Evolutionary conservation across 2,329 filamentous ascomycete genomes (phyloP).

Genomic region (Trichoderma arundinaceum): DNA sequence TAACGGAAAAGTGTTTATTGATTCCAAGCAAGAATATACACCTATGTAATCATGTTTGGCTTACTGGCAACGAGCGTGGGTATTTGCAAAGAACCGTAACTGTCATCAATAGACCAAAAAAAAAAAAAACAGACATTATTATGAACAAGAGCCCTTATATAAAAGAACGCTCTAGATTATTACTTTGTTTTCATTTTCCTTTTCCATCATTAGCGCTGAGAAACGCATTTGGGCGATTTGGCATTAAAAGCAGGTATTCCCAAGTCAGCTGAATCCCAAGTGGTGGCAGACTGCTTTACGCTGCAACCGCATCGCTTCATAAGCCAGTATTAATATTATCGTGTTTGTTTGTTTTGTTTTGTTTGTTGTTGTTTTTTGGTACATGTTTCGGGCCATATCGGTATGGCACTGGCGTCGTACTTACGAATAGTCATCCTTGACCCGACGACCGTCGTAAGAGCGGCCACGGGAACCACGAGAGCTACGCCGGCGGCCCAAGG

Average conservation of each 20-base stretch:
- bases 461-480: slow-evolving; percentile 45
- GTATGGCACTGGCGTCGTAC: background rate
- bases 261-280: background rate
- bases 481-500: slow-evolving; percentile 37
- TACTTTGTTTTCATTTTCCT: background rate
- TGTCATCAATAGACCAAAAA: background rate
- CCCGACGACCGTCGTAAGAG: slow-evolving; percentile 57
- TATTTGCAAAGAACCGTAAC: background rate
- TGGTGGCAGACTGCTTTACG: background rate
- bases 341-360: background rate
- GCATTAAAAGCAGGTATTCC: background rate
- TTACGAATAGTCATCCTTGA: slow-evolving; percentile 73
- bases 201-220: background rate
- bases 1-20: background rate
- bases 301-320: background rate
- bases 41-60: background rate
- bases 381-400: background rate
- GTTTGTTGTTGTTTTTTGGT: background rate
- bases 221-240: background rate
- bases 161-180: no score
- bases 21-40: no score
- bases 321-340: background rate
- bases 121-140: background rate
- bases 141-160: background rate
- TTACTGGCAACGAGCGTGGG: background rate